These are phyloP conservation scores for Clonostachys rosea DNA, from an alignment of 2,329 filamentous ascomycete species.

Conservation along the genomic window DNA sequence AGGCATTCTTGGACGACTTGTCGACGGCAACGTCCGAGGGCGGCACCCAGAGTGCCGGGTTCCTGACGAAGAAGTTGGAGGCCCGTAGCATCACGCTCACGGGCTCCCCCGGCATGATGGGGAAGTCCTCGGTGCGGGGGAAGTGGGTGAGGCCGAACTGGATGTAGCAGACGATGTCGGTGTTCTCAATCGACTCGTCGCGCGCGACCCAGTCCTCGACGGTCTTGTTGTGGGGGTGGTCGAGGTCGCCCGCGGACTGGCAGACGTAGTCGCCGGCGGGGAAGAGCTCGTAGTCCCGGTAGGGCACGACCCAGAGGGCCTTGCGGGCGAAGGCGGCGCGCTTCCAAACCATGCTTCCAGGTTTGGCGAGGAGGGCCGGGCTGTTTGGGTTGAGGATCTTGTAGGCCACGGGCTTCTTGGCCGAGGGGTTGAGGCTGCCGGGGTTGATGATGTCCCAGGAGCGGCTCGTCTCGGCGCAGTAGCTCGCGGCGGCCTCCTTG, in stretches of 20 bases:
- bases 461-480: constrained; percentile 15
- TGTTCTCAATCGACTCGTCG: constrained; percentile 48
- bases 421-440: constrained; percentile 41
- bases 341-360: constrained; percentile 48
- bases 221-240: constrained; percentile 34
- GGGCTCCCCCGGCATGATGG: constrained; percentile 54
- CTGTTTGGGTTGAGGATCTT: constrained; percentile 5
- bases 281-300: constrained; percentile 54
- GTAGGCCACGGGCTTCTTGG: constrained; percentile 42
- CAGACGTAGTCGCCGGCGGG: constrained; percentile 57
- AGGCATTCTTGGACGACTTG: constrained; percentile 6
- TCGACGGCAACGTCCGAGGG: constrained; percentile 7
- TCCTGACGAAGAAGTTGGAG: constrained; percentile 46
- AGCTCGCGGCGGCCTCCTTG: constrained; percentile 11
- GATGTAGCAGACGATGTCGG: constrained; percentile 51
- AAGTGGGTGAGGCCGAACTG: constrained; percentile 53
- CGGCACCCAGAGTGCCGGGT: constrained; percentile 32
- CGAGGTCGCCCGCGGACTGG: constrained; percentile 45
- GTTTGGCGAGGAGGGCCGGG: constrained; percentile 40
- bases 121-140: constrained; percentile 50
- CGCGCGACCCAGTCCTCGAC: constrained; percentile 32
- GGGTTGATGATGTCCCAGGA: constrained; percentile 36
- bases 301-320: constrained; percentile 52
- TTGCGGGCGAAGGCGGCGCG: constrained; percentile 55
- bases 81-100: constrained; percentile 42